Evolutionary conservation across 1,284 basidiomycete genomes (phyloP).

Genomic region (Trichosporon inkin): DNA sequence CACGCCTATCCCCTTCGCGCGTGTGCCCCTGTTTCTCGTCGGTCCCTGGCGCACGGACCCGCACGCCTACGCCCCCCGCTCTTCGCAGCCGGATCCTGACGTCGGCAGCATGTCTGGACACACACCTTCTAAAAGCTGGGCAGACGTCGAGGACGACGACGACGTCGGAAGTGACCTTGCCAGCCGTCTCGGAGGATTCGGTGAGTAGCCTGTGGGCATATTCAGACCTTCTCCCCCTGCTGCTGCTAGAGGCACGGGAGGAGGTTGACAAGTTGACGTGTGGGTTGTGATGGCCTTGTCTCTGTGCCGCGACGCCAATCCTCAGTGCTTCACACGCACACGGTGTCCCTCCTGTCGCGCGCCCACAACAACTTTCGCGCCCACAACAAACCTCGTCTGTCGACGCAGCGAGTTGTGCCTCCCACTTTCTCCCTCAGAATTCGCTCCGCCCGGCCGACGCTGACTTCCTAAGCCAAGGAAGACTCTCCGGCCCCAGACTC

Average conservation of each 20-base stretch:
- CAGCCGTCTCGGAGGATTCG: constrained; percentile 20
- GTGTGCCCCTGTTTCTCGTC: not conserved
- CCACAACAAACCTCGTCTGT: too few relatives aligned
- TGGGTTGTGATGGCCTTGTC: not conserved
- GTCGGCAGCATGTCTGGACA: not conserved
- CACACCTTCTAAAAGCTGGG: constrained; percentile 27
- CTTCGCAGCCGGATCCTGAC: not conserved
- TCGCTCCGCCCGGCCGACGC: not conserved
- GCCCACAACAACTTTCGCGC: too few relatives aligned
- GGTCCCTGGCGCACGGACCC: constrained; percentile 8
- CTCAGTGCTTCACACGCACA: too few relatives aligned
- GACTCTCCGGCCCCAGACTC: constrained; percentile 12
- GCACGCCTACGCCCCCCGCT: constrained; percentile 3
- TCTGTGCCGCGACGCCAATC: too few relatives aligned
- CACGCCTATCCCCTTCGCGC: not conserved
- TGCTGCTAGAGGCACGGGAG: too few relatives aligned
- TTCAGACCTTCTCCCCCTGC: too few relatives aligned
- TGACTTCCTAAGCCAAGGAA: not conserved
- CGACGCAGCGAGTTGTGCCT: too few relatives aligned
- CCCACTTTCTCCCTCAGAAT: not conserved
- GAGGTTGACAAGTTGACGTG: not conserved
- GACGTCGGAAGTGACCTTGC: constrained; percentile 23
- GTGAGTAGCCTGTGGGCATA: constrained; percentile 12
- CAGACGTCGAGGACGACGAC: constrained; percentile 30
- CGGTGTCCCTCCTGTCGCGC: too few relatives aligned